Conservation (phyloP, 2,329 filamentous ascomycete genomes). For the Diaporthe sp. region DNA sequence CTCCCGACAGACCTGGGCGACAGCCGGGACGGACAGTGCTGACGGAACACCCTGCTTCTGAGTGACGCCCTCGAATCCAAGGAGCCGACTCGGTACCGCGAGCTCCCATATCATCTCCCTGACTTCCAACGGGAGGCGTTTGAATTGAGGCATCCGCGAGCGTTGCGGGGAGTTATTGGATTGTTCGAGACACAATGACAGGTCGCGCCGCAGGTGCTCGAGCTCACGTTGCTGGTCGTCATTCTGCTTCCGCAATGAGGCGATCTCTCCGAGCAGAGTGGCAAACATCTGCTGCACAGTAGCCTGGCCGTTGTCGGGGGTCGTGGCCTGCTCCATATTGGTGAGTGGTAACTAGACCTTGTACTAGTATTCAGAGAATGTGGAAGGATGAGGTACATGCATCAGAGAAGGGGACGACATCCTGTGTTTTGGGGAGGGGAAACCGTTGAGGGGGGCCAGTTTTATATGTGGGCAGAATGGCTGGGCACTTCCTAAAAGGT, state of each 20-base stretch:
- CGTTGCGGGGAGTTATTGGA: background rate
- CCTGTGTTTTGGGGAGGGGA: too few relatives aligned
- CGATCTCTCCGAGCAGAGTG: background rate
- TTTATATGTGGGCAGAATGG: too few relatives aligned
- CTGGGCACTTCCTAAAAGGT: too few relatives aligned
- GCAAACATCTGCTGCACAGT: slow-evolving; percentile 1
- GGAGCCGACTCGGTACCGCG: background rate
- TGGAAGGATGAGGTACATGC: too few relatives aligned
- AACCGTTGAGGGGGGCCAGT: too few relatives aligned
- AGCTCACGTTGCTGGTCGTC: slow-evolving; percentile 10
- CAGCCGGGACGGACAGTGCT: background rate
- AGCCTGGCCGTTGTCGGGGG: background rate
- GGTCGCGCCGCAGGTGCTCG: background rate
- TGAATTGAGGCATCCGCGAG: background rate
- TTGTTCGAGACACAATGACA: background rate
- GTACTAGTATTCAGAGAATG: background rate
- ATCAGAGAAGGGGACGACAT: too few relatives aligned
- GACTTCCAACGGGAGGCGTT: background rate
- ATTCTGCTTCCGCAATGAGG: background rate
- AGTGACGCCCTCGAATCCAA: background rate
- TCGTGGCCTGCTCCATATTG: background rate
- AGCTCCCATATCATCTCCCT: slow-evolving; percentile 7
- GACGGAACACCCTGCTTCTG: background rate
- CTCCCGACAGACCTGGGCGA: background rate
- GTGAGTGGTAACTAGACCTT: background rate